phyloP scores from a whole-genome alignment of 2,329 filamentous ascomycete species.

The Rhinocladiella similis region DNA sequence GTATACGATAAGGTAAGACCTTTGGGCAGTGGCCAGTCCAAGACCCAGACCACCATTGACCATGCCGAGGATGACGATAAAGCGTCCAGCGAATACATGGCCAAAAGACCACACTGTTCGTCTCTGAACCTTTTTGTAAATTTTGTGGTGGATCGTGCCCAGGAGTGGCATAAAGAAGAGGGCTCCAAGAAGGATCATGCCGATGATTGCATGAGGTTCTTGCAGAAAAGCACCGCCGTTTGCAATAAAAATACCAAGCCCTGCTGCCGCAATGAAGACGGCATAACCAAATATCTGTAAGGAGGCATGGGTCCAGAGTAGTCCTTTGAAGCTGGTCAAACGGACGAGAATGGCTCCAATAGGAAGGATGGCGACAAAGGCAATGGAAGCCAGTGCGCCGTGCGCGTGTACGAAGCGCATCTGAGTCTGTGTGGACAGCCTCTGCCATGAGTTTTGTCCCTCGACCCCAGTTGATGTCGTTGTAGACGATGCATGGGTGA shows the following conservation, averaged over 20 bases:
- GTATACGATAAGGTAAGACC: constrained; percentile 45
- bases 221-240: constrained; percentile 36
- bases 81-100: constrained; percentile 56
- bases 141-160: constrained; percentile 35
- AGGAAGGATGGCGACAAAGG: constrained; percentile 28
- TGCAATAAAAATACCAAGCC: constrained; percentile 52
- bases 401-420: not conserved
- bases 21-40: constrained; percentile 40
- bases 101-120: constrained; percentile 45
- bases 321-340: constrained; percentile 21
- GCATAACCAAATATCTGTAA: constrained; percentile 50
- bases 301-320: constrained; percentile 38
- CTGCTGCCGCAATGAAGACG: constrained; percentile 49
- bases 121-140: constrained; percentile 6
- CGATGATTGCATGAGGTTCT: constrained; percentile 52
- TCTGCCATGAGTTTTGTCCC: constrained; percentile 3
- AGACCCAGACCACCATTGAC: constrained; percentile 58
- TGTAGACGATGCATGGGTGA: constrained; percentile 18
- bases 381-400: constrained; percentile 7
- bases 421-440: constrained; percentile 5
- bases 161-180: constrained; percentile 55
- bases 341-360: constrained; percentile 26
- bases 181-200: constrained; percentile 47
- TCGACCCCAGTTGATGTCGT: not conserved
- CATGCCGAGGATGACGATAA: constrained; percentile 51